phyloP scores from a whole-genome alignment of 108 stramenopile genomes.

The Skeletonema menzelii region DNA sequence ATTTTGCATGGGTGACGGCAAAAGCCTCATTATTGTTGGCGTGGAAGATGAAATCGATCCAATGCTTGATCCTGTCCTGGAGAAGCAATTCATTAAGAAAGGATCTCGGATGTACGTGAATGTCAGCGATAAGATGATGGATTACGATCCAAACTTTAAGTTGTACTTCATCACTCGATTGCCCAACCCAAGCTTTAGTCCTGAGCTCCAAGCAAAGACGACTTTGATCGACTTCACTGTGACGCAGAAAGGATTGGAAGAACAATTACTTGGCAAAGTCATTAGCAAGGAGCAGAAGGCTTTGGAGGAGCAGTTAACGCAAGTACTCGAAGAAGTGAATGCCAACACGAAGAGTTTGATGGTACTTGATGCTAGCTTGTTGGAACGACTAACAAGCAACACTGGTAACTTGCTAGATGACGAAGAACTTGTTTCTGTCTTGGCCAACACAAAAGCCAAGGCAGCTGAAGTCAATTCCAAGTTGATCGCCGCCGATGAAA shows the following conservation, averaged over 20 bases:
- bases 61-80: conserved; percentile 92
- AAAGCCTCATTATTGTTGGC: conserved; percentile 80
- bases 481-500: conserved; percentile 86
- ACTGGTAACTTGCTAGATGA: conserved; percentile 89
- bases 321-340: conserved; percentile 91
- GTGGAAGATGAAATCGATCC: conserved; percentile 93
- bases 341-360: conserved; percentile 86
- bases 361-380: conserved; percentile 78
- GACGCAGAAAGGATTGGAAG: conserved; percentile 90
- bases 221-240: conserved; percentile 94
- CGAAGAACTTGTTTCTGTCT: conserved; percentile 87
- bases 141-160: conserved; percentile 83
- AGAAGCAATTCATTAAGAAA: conserved; percentile 82
- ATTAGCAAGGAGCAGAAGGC: conserved; percentile 92
- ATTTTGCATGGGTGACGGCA: conserved; percentile 86
- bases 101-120: conserved; percentile 79
- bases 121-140: conserved; percentile 90
- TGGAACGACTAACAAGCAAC: conserved; percentile 86
- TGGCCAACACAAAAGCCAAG: conserved; percentile 91
- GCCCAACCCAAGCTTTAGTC: conserved; percentile 90
- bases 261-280: conserved; percentile 91
- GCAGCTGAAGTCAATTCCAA: conserved; percentile 90
- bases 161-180: conserved; percentile 90
- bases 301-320: conserved; percentile 89
- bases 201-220: conserved; percentile 94